Evolutionary conservation across 2,329 filamentous ascomycete genomes (phyloP), one percentile per base, ranked within the genome.

Genomic region (Pseudogymnoascus destructans): DNA sequence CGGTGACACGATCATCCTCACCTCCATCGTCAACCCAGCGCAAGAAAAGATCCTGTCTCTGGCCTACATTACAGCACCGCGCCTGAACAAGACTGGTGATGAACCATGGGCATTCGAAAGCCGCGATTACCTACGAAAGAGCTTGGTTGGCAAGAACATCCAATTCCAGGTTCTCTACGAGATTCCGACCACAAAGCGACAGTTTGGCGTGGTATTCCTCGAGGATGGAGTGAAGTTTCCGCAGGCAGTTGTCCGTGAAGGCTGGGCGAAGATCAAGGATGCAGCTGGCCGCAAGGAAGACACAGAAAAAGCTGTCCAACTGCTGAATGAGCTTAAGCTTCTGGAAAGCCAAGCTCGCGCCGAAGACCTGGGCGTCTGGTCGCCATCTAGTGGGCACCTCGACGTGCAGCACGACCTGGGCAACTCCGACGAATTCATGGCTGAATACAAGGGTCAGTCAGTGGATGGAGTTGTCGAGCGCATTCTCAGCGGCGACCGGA

Each of bases 61-160:
- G 63, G 93, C 93, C 66, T 97, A 90, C 73, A 90, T 97, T 65
- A 87, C 85, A 60, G 90, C 91, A 55, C 93, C 93, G 3, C 85
- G 91, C 69, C 71, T 96, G 71, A 85, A 80, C 74, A 85, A 89
- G 72, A 91, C 96, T 66, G 90, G 88, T 59, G 92, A 96, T 68
- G 91, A 96, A 79, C 84, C 86, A 35, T 95, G 87, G 69, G 90
- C 89, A 60, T 98, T 96, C 73, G 86, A 93, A 73, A 95, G 93
- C 61, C 89, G 93, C 69, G 93, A 98, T 73, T 93, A 87, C 71
- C 80, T 98, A 61, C 87, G 93, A 67, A 84, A 86, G 64, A 77
- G 91, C 57, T 79, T 86, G 38, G 86, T 97, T 59, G 92, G 92
- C 69, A 95, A 95, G 73, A 80, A 85, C 25, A 78, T 98, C 62